Base-by-base conservation (phyloP, 768 basidiomycete species). In the Rhodotorula diobovata region DNA sequence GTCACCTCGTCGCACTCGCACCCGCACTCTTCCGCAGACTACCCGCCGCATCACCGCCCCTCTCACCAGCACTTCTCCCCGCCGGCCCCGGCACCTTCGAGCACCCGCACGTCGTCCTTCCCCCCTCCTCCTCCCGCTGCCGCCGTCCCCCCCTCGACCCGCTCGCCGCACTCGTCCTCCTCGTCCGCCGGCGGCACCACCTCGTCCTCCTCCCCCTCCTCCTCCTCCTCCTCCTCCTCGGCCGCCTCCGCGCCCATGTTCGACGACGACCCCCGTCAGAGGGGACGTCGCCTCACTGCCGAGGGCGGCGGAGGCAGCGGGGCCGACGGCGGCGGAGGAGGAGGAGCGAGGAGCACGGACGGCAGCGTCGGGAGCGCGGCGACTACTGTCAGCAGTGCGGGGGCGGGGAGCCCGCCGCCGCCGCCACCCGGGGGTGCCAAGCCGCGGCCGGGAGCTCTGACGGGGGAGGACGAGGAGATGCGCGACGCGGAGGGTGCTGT, bases 351-450 rank as follows among this genome's bases (percentile, higher is more conserved):
- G 12, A 55, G 53, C 25, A n/a, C 54, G 2, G 54, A 61, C 16
- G 69, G 63, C 2, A 70, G 69, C 18, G 69, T 70, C 35, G 69
- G 64, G 6, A 70, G 69, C 46, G 28, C 66, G 1, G 69, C 69
- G 7, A 70, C 69, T 16, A 70, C 69, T 11, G 48, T 70, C 37
- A 64, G 63, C 58, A 58, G 39, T 14, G n/a, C n/a, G n/a, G 39
- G 39, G 39, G 7, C 59, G 53, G 64, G 59, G 2, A n/a, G 46
- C 23, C 41, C 45, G 35, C 37, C 41, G 8, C 53, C 45, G 18
- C 37, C 39, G 15, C 39, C n/a, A n/a, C n/a, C n/a, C n/a, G 7
- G 25, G 20, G 45, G 41, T 2, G 14, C 15, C 7, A 21, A 7
- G 10, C 4, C 4, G 32, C 34, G 37, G 37, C 20, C 8, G 56